Evolutionary conservation across 2,329 filamentous ascomycete genomes (phyloP), one percentile per base, ranked within the genome.

Genomic region (Pestalotiopsis sp.): DNA sequence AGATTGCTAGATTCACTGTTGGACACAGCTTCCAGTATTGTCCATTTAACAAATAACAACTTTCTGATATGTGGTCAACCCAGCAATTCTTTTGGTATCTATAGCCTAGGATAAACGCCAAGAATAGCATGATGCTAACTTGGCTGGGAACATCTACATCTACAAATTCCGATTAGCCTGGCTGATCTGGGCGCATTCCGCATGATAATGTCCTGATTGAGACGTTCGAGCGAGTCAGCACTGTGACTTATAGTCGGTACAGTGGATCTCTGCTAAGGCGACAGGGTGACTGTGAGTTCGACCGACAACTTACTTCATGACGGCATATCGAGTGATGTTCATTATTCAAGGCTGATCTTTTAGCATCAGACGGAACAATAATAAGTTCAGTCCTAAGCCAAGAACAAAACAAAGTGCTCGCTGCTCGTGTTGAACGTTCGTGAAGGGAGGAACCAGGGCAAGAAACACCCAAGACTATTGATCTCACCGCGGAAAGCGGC

Each of bases 271-370:
- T 5, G 45, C 45, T 52, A 62, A 40, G 36, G 7, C 20, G 12
- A 38, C 12, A 62, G 20, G 36, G 7, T 40, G 12, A 38, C 4
- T 36, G 31, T 36, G 59, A 40, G 25, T 40, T 62, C 59, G 59
- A 40, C 59, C 59, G 59, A 62, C 59, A 5, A n/a, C 27, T n/a
- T 61, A 36, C 27, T n/a, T 61, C 12, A 61, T 62, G 59, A 62
- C 59, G 59, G 59, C 59, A 62, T 62, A 17, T 59, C 57, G 57
- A 59, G 23, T 59, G 57, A 62, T 62, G 59, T 62, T 62, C 31
- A 40, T 52, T 52, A 52, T 52, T n/a, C 45, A 62, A 59, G 23
- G 23, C 27, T 59, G 25, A 12, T 23, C 14, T 27, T 20, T 27
- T 59, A 59, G 57, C 17, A 52, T 52, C 14, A 52, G 45, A 52